Base-by-base conservation (phyloP, 441 rosid genomes). In the Populus hybrid region DNA sequence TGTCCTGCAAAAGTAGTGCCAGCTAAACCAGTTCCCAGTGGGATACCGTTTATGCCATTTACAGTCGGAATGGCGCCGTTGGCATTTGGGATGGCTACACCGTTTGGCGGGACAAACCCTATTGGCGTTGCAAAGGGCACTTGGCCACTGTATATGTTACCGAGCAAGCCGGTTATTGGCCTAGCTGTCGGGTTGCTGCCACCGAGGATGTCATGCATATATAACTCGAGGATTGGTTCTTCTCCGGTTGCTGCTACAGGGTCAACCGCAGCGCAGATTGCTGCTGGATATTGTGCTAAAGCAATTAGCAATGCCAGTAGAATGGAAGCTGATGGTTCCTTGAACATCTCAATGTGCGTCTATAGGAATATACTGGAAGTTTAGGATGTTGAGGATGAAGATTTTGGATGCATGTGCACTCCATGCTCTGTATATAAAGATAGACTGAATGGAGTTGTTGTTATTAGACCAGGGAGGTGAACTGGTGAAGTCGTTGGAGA, bases 1-100 rank as follows among this genome's bases (percentile, higher is more conserved):
- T 11, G 1, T 65, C 69, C 69, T 10, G 69, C 69, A 24, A 65
- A 65, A 7, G 69, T 28, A 21, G 69, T 65, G 69, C 69, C 69
- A 3, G 69, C 69, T 24, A 65, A 65, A 23, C 69, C 69, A 65
- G 69, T 65, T 65, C 69, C 69, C 6, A 65, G 69, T 21, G 69
- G 69, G 6, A 65, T 28, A 14, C 69, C 69, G 23, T 65, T 65
- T 26, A 65, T 8, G 69, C 69, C 69, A 65, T 23, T 65, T 24
- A 65, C 69, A n/a, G 69, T 24, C 9, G 69, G 69, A 24, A 65
- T 26, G 69, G 18, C 69, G 30, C 69, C 69, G 4, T 65, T 65
- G 14, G 69, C 69, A 24, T 65, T 65, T 3, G 69, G 69, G 30
- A 65, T 65, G 69, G 69, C 69, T 65, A 65, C 69, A 23, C 30